phyloP scores from a whole-genome alignment of 768 basidiomycete genomes.

The Russula virescens region DNA sequence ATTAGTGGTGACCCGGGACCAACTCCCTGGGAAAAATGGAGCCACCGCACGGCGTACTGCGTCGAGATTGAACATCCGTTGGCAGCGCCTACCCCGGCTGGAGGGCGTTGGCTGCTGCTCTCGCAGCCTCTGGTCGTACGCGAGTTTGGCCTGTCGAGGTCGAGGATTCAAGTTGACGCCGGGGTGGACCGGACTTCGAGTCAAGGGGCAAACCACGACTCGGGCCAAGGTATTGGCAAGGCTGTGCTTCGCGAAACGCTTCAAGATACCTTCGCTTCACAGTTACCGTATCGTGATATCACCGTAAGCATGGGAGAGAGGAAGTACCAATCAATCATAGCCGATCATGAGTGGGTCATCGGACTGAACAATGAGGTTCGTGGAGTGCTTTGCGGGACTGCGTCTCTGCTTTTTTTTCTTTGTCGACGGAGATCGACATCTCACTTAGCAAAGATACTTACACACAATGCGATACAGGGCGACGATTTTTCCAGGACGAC shows the following conservation, averaged over 20 bases:
- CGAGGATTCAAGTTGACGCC: not conserved
- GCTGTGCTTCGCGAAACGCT: not conserved
- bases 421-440: not conserved
- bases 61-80: slow-evolving; percentile 13
- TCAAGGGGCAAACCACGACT: no score
- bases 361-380: slow-evolving; percentile 15
- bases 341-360: slow-evolving; percentile 21
- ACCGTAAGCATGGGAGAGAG: slow-evolving; percentile 9
- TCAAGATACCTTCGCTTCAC: slow-evolving; percentile 4
- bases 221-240: not conserved
- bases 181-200: not conserved
- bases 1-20: not conserved
- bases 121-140: slow-evolving; percentile 10
- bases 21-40: slow-evolving; percentile 15
- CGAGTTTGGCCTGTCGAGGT: slow-evolving; percentile 8
- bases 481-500: slow-evolving; percentile 5
- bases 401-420: no score
- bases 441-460: not conserved
- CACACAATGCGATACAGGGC: not conserved
- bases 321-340: slow-evolving; percentile 16
- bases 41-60: not conserved
- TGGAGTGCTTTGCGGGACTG: no score
- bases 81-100: slow-evolving; percentile 7
- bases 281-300: slow-evolving; percentile 5
- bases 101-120: slow-evolving; percentile 14